Evolutionary conservation across 352 stramenopile species (phyloP), one percentile per base, ranked within the genome.

Genomic region (Phytophthora aleatoria): DNA sequence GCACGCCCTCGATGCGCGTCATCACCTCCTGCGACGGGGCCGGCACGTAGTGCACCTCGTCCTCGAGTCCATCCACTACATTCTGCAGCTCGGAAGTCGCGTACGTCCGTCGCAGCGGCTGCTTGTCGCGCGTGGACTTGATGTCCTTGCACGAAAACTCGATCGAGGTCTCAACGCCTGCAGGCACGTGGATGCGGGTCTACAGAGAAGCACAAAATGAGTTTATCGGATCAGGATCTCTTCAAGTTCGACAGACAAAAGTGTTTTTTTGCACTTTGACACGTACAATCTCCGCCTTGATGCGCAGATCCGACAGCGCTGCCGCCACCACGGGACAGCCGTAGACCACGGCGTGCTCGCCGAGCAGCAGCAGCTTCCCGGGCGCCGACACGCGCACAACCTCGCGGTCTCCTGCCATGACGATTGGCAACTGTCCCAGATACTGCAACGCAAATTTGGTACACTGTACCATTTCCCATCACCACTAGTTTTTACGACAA

Each of bases 321-420:
- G 73, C 85, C 0, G 91, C 93, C 42, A 98, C 77, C 16, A 88
- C 90, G 3, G 89, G 80, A 27, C 77, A 90, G 9, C 90, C 87
- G 50, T 97, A 96, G 11, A 97, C 90, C 31, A 97, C 90, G 0
- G 91, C 88, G 64, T 97, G 91, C 69, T 97, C 90, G 9, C 90
- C 90, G 43, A 97, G 90, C 38, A 97, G 83, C 64, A 97, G 79
- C 52, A 96, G 70, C 62, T 97, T 97, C n/a, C 85, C 90, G 0
- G 90, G 91, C 48, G 90, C 90, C 51, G 87, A 92, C 41, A 81
- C 83, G 33, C 69, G 72, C 50, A 91, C 65, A 45, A 69, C 52
- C 3, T 63, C 27, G 15, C 44, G 16, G 16, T 72, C 57, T 54
- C 36, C 42, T 59, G 50, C 39, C 69, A 77, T 74, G 26, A 39